Percentiles rank a stretch among this genome's conserved stretches.
Conservation (phyloP, 1,284 basidiomycete genomes). For the Cutaneotrichosporon sp. region DNA sequence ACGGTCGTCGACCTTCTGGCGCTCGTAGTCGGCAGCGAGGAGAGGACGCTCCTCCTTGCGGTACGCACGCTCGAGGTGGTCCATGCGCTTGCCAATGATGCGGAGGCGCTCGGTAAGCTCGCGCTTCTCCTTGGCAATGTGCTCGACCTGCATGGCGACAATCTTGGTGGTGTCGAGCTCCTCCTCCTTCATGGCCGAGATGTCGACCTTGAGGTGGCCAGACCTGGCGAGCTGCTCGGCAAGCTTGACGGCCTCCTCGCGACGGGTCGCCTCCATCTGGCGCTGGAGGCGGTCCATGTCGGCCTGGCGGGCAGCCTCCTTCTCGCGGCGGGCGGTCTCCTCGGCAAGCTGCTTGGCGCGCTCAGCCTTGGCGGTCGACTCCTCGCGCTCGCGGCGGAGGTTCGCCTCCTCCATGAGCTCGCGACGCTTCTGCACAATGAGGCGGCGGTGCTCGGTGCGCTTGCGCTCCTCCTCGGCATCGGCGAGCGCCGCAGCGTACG, state of each 20-base stretch:
- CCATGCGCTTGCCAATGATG: conserved; percentile 84
- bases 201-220: conserved; percentile 80
- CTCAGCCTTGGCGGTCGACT: conserved; percentile 79
- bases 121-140: conserved; percentile 95
- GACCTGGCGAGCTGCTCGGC: conserved; percentile 83
- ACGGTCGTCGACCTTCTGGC: conserved; percentile 76
- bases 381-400: conserved; percentile 87
- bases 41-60: conserved; percentile 91
- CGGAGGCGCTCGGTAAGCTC: conserved; percentile 82
- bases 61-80: conserved; percentile 94
- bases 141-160: conserved; percentile 88
- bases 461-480: conserved; percentile 67
- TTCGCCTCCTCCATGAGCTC: conserved; percentile 85
- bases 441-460: conserved; percentile 70
- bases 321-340: conserved; percentile 66
- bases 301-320: conserved; percentile 70
- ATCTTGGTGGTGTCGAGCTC: conserved; percentile 84
- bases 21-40: conserved; percentile 81
- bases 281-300: conserved; percentile 76
- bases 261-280: conserved; percentile 79
- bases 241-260: conserved; percentile 86
- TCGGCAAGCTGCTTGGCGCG: conserved; percentile 69
- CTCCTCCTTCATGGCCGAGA: conserved; percentile 78
- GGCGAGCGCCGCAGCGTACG: conserved; percentile 53
- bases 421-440: conserved; percentile 81